Percentiles rank a stretch among this genome's conserved stretches.
Evolutionary conservation across 352 stramenopile species (phyloP).

Genomic region (Phytophthora crassamura): DNA sequence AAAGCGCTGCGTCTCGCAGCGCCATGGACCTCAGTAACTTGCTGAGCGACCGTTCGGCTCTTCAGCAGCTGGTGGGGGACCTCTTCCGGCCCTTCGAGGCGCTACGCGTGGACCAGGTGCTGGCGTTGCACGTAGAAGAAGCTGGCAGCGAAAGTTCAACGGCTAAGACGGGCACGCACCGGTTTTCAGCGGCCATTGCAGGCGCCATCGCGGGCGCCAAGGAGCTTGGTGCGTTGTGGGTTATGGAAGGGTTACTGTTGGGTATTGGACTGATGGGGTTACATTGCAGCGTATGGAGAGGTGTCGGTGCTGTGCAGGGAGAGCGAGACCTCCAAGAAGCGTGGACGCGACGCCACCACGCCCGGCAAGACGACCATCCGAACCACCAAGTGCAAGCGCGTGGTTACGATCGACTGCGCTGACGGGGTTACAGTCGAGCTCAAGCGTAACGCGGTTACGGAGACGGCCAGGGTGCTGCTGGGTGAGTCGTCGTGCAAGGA

Average conservation of each 20-base stretch:
- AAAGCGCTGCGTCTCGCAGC: slow-evolving; percentile 38
- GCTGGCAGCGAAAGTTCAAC: background rate
- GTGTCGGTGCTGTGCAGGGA: slow-evolving; percentile 36
- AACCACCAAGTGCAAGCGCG: slow-evolving; percentile 29
- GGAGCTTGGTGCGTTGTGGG: slow-evolving; percentile 34
- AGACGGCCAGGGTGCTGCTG: slow-evolving; percentile 34
- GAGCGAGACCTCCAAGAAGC: slow-evolving; percentile 8
- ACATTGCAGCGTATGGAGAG: slow-evolving; percentile 50
- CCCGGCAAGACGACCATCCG: slow-evolving; percentile 13
- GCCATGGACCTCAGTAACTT: slow-evolving; percentile 49
- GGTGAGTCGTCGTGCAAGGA: slow-evolving; percentile 14
- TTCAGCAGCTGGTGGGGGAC: slow-evolving; percentile 48
- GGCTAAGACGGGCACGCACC: slow-evolving; percentile 14
- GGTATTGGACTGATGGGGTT: background rate
- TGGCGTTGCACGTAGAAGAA: slow-evolving; percentile 48
- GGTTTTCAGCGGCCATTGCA: slow-evolving; percentile 46
- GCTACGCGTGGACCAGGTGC: slow-evolving; percentile 50
- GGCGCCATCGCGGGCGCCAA: slow-evolving; percentile 58
- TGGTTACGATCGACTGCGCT: slow-evolving; percentile 34
- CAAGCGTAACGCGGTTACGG: slow-evolving; percentile 34
- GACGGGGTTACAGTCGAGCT: slow-evolving; percentile 38
- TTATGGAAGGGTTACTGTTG: background rate
- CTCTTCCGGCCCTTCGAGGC: slow-evolving; percentile 52
- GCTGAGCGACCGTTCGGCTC: slow-evolving; percentile 36
- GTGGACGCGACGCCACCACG: slow-evolving; percentile 8